Conservation (phyloP, 192 early-diverging fungal species). For the Backusella luteola region DNA sequence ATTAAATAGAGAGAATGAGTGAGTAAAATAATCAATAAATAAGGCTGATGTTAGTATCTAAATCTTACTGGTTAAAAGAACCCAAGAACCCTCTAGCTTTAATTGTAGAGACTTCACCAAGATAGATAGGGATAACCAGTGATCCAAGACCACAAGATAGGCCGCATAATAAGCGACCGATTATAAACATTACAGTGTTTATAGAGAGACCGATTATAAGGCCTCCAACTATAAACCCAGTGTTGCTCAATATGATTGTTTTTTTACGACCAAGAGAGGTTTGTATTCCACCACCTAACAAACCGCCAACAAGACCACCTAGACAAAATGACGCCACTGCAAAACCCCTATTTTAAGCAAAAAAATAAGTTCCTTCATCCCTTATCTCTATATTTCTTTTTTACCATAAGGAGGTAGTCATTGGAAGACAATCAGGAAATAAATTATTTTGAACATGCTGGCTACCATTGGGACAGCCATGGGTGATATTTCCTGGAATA, state of each 20-base stretch:
- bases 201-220: slow-evolving; percentile 62
- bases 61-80: slow-evolving; percentile 41
- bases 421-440: slow-evolving; percentile 37
- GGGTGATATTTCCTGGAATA: slow-evolving; percentile 37
- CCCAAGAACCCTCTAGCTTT: slow-evolving; percentile 46
- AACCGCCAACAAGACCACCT: slow-evolving; percentile 55
- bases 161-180: slow-evolving; percentile 52
- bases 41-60: background rate
- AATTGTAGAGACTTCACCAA: slow-evolving; percentile 51
- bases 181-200: slow-evolving; percentile 39
- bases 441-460: background rate
- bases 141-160: slow-evolving; percentile 56
- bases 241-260: slow-evolving; percentile 63
- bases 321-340: slow-evolving; percentile 43
- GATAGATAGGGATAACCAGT: slow-evolving; percentile 52
- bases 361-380: background rate
- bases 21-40: slow-evolving; percentile 29
- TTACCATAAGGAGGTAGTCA: slow-evolving; percentile 29
- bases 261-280: slow-evolving; percentile 31
- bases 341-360: slow-evolving; percentile 35
- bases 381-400: background rate
- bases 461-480: slow-evolving; percentile 17
- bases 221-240: slow-evolving; percentile 62
- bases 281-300: slow-evolving; percentile 46
- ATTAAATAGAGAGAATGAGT: slow-evolving; percentile 46